Percentiles rank a stretch among this genome's conserved stretches.
phyloP scores from a whole-genome alignment of 2,329 filamentous ascomycete genomes.

The Xylariales sp. region DNA sequence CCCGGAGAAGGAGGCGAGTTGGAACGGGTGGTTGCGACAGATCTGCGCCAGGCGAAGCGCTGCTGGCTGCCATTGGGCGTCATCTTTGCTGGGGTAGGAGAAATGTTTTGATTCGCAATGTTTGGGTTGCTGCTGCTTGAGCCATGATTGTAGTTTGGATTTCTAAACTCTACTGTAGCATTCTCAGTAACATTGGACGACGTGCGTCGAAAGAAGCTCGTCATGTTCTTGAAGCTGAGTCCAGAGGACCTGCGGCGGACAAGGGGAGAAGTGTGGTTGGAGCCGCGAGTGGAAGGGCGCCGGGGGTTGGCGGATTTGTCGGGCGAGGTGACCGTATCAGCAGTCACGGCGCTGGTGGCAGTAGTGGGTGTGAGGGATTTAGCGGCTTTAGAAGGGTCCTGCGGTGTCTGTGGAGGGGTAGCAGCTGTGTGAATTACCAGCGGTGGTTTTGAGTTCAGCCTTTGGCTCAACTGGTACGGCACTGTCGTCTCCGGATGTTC shows the following conservation, averaged over 20 bases:
- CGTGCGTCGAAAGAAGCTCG: conserved; percentile 13
- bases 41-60: conserved; percentile 26
- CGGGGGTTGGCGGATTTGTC: conserved; percentile 4
- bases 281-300: conserved; percentile 2
- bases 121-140: conserved; percentile 16
- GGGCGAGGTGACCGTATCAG: conserved; percentile 4
- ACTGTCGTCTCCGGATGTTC: not conserved
- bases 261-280: not conserved
- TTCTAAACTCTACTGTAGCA: conserved; percentile 15
- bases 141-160: conserved; percentile 18
- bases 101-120: too few relatives aligned
- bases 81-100: conserved; percentile 15
- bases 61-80: conserved; percentile 16
- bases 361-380: conserved; percentile 10
- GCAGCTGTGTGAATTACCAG: conserved; percentile 6
- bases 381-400: conserved; percentile 1
- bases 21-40: conserved; percentile 22
- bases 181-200: conserved; percentile 20
- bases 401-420: conserved; percentile 8
- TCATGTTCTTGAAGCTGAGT: conserved; percentile 4
- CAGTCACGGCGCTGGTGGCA: too few relatives aligned
- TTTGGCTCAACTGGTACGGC: too few relatives aligned
- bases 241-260: conserved; percentile 2
- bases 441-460: conserved; percentile 5
- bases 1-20: conserved; percentile 29